Conservation (phyloP, 768 basidiomycete species). For the Termitomyces sp. region DNA sequence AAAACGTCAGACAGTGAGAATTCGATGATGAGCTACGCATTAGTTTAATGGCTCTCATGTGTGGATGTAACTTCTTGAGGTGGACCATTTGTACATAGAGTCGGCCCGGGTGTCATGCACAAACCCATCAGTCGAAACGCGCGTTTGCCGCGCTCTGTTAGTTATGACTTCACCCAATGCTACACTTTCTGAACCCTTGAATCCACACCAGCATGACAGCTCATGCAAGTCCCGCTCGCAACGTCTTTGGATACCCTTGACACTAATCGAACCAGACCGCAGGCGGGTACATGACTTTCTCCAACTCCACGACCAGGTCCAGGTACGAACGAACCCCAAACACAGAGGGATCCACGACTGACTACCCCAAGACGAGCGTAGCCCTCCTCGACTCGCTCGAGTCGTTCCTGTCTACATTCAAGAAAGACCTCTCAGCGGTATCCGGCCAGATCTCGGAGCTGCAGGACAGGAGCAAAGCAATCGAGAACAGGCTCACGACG, state of each 20-base stretch:
- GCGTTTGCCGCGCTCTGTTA: too few relatives aligned
- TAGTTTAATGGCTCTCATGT: constrained; percentile 13
- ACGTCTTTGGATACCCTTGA: not conserved
- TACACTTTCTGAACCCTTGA: not conserved
- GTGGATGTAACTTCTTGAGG: too few relatives aligned
- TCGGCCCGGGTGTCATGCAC: too few relatives aligned
- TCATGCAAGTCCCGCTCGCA: constrained; percentile 25
- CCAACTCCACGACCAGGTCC: constrained; percentile 87
- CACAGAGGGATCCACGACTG: too few relatives aligned
- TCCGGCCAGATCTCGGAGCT: constrained; percentile 96
- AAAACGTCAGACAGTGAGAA: constrained; percentile 19
- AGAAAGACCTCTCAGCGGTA: constrained; percentile 88
- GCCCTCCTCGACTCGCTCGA: constrained; percentile 83
- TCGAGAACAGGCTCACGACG: constrained; percentile 80
- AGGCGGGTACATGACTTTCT: constrained; percentile 58
- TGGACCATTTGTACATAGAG: too few relatives aligned
- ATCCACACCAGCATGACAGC: constrained; percentile 9
- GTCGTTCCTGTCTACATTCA: constrained; percentile 90
- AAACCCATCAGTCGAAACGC: too few relatives aligned
- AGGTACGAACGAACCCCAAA: constrained; percentile 39
- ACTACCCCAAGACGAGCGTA: constrained; percentile 66
- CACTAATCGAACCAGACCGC: constrained; percentile 22
- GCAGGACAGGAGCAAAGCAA: constrained; percentile 84
- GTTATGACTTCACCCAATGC: not conserved
- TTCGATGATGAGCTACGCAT: constrained; percentile 30